A percentile compares a stretch with the other conserved stretches of the same genome.
These are phyloP conservation scores for Botryotinia narcissicola DNA, from an alignment of 2,329 filamentous ascomycete species.

Conservation along the genomic window DNA sequence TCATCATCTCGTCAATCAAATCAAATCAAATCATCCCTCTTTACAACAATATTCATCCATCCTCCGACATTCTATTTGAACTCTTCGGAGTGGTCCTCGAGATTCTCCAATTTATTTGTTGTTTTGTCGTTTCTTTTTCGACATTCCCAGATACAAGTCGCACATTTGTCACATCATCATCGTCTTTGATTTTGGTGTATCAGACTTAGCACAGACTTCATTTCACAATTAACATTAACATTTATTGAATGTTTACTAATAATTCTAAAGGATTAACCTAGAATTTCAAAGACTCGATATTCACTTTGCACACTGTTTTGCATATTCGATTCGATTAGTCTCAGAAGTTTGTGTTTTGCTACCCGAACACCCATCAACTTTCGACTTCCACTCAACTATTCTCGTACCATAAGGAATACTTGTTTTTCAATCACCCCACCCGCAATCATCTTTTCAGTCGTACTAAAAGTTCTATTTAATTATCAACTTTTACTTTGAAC, in stretches of 20 bases:
- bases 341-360: conserved; percentile 30
- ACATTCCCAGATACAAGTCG: conserved; percentile 10
- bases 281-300: conserved; percentile 24
- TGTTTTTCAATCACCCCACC: conserved; percentile 12
- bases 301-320: conserved; percentile 25
- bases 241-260: conserved; percentile 25
- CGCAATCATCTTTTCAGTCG: conserved; percentile 13
- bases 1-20: background rate
- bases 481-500: conserved; percentile 8
- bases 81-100: background rate
- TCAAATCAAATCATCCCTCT: background rate
- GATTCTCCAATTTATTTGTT: background rate
- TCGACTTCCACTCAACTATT: conserved; percentile 18
- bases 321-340: conserved; percentile 32
- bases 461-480: conserved; percentile 21
- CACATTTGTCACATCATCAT: conserved; percentile 12
- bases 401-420: conserved; percentile 10
- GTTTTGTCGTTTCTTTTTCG: background rate
- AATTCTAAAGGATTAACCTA: conserved; percentile 23
- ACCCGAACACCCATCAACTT: conserved; percentile 27
- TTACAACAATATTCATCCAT: background rate
- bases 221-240: conserved; percentile 6
- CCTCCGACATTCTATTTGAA: background rate
- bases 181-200: conserved; percentile 22
- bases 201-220: conserved; percentile 26